A percentile compares a stretch with the other conserved stretches of the same genome.
These are phyloP conservation scores for Neurospora sp. DNA, from an alignment of 495 filamentous ascomycete species.

Conservation along the genomic window DNA sequence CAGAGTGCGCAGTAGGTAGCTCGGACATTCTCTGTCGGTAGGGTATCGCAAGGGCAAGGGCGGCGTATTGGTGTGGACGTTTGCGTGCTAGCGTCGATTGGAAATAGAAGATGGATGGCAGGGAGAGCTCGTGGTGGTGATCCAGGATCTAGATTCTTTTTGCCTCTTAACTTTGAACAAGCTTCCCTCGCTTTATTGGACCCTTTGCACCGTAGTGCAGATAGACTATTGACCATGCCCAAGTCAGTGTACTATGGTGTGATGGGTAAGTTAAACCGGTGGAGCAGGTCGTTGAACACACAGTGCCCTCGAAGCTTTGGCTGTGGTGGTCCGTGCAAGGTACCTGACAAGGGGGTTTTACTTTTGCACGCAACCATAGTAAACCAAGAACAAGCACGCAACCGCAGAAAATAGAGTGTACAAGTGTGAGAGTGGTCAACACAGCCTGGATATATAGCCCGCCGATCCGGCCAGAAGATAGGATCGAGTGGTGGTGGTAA, in stretches of 20 bases:
- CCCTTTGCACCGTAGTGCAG: not conserved
- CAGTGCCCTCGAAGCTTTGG: too few species aligned
- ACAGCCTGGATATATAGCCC: not conserved
- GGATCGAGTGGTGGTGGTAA: not conserved
- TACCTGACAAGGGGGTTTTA: too few species aligned
- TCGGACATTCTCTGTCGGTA: not conserved
- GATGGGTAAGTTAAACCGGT: too few species aligned
- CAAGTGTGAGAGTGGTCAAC: not conserved
- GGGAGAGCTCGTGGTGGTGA: not conserved
- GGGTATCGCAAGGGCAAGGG: not conserved
- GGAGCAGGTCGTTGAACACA: too few species aligned
- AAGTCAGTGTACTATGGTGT: not conserved
- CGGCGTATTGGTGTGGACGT: not conserved
- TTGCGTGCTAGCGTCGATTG: not conserved
- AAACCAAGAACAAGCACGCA: not conserved
- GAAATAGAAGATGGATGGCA: not conserved
- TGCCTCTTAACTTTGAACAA: not conserved
- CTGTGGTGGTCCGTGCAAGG: too few species aligned
- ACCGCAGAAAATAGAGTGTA: not conserved
- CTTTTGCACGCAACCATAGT: too few species aligned
- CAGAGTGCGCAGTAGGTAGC: not conserved
- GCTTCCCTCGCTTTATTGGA: not conserved
- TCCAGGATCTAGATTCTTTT: not conserved
- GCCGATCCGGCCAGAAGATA: not conserved
- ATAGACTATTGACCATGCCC: not conserved